These are phyloP conservation scores for Cyanidiococcus yangmingshanensis DNA, from an alignment of 23 red algal genomes.

Conservation along the genomic window DNA sequence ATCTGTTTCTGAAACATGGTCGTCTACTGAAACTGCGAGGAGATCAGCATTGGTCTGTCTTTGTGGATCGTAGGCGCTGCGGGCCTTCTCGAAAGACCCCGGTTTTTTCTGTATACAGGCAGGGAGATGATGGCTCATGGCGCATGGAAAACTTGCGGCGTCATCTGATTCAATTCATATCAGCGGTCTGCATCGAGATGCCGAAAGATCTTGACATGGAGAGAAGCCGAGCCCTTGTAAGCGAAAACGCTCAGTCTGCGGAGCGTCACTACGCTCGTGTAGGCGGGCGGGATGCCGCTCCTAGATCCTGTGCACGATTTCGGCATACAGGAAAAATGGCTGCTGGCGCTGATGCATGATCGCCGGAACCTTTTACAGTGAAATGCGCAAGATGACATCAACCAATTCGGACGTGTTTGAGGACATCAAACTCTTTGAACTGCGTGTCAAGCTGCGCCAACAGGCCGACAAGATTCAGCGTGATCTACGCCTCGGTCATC, in stretches of 20 bases:
- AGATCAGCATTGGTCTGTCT: not conserved
- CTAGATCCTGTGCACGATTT: slow-evolving; percentile 74
- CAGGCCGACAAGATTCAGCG: not conserved
- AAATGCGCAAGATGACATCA: slow-evolving; percentile 52
- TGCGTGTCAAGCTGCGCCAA: not conserved
- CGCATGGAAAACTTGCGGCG: not conserved
- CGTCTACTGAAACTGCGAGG: not conserved
- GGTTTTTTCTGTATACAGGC: not conserved
- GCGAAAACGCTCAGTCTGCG: not conserved
- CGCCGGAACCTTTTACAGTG: not conserved
- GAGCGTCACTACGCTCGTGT: not conserved
- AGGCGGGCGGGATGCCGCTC: slow-evolving; percentile 35
- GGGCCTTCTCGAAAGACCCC: not conserved
- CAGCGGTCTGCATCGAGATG: not conserved
- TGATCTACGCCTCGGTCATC: not conserved
- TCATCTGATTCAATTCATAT: not conserved
- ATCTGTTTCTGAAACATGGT: not conserved
- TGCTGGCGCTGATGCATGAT: slow-evolving; percentile 46
- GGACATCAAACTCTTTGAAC: slow-evolving; percentile 1
- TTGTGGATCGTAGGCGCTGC: not conserved
- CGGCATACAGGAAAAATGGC: slow-evolving; percentile 38
- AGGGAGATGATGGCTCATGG: not conserved
- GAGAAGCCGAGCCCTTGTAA: not conserved
- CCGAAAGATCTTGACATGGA: not conserved
- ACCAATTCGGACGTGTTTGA: not conserved